These are phyloP conservation scores for Paecilomyces formosus DNA, from an alignment of 2,329 filamentous ascomycete genomes.

Conservation along the genomic window DNA sequence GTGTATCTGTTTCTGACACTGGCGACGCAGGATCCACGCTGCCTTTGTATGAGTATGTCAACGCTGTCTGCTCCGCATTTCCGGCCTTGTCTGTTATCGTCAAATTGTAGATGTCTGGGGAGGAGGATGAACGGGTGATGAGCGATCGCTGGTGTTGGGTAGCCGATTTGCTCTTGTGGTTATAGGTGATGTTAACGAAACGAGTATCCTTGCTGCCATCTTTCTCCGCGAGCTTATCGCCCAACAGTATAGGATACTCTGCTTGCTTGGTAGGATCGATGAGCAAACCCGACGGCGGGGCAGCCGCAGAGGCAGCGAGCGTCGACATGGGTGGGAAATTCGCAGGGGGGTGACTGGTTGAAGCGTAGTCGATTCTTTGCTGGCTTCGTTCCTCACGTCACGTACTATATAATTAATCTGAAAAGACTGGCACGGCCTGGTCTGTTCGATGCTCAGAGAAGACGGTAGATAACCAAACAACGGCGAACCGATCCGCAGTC, in stretches of 20 bases:
- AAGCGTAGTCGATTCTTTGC: background rate
- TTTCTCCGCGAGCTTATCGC: conserved; percentile 31
- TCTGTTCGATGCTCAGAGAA: background rate
- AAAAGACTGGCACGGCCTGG: background rate
- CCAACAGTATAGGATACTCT: conserved; percentile 40
- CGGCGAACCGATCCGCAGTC: background rate
- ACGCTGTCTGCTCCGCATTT: conserved; percentile 28
- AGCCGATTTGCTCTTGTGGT: conserved; percentile 37
- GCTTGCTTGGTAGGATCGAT: conserved; percentile 39
- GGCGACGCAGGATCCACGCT: conserved; percentile 29
- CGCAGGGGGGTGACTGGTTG: background rate
- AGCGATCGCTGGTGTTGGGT: conserved; percentile 29
- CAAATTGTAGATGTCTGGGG: conserved; percentile 31
- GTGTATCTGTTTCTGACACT: conserved; percentile 20
- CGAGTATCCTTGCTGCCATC: conserved; percentile 11
- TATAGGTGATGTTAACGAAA: conserved; percentile 38
- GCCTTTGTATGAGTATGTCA: conserved; percentile 34
- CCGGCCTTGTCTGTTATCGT: conserved; percentile 35
- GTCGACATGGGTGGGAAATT: background rate
- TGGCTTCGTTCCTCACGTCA: background rate
- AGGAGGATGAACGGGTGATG: conserved; percentile 26
- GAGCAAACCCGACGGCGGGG: conserved; percentile 21
- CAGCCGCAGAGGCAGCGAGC: background rate
- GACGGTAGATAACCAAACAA: background rate
- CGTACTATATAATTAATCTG: background rate